phyloP scores from a whole-genome alignment of 139 green algal genomes.

The Bryopsis sp. region DNA sequence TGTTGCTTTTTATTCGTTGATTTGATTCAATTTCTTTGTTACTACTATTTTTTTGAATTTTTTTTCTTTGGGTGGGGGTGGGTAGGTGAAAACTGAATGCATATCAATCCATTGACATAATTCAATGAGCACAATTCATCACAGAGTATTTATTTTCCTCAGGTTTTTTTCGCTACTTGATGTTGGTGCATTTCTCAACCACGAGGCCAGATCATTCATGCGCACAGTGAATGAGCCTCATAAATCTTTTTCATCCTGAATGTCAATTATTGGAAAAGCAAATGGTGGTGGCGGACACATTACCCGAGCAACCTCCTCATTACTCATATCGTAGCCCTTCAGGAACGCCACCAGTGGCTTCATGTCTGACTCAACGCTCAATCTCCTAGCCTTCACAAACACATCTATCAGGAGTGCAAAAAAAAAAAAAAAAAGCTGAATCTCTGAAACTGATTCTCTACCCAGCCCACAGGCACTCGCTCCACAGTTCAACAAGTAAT shows the following conservation, averaged over 20 bases:
- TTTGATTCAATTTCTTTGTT: neutral
- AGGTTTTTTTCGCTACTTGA: too few species aligned
- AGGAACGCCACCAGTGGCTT: conserved; percentile 48
- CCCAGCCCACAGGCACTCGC: too few species aligned
- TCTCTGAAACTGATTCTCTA: too few species aligned
- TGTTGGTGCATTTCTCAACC: neutral
- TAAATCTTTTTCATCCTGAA: neutral
- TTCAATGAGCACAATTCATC: too few species aligned
- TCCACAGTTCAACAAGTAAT: too few species aligned
- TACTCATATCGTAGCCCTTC: conserved; percentile 24
- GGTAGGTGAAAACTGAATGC: too few species aligned
- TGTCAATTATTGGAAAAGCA: neutral
- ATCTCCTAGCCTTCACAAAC: conserved; percentile 38
- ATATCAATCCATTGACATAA: too few species aligned
- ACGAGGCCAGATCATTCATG: neutral
- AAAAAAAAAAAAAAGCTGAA: conserved; percentile 31
- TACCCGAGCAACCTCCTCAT: conserved; percentile 31
- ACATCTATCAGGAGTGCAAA: too few species aligned
- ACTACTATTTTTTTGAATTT: neutral
- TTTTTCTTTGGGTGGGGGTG: too few species aligned
- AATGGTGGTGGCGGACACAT: neutral
- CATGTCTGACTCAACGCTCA: conserved; percentile 51
- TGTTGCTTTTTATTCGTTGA: neutral
- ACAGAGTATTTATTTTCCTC: too few species aligned
- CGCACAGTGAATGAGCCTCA: neutral